Percentiles rank a stretch among this genome's conserved stretches.
phyloP scores from a whole-genome alignment of 2,329 filamentous ascomycete species.

The Pseudocercospora fuligena region DNA sequence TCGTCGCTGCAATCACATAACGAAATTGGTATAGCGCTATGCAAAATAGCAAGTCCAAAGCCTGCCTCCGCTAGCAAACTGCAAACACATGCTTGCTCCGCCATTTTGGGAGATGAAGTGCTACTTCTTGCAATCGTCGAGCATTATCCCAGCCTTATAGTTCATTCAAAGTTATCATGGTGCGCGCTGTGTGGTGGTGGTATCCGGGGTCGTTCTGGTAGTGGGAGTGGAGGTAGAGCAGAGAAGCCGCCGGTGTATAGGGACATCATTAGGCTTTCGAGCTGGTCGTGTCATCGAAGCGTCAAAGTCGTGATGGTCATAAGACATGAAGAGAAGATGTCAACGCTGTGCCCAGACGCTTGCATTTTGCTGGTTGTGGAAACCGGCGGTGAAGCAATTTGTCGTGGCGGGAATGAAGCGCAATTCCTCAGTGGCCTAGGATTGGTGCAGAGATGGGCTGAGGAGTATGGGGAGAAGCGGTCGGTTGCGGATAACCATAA shows the following conservation, averaged over 20 bases:
- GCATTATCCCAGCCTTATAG: constrained; percentile 21
- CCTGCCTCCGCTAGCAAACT: constrained; percentile 23
- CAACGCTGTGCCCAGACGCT: constrained; percentile 26
- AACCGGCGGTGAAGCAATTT: constrained; percentile 21
- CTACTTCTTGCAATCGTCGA: constrained; percentile 16
- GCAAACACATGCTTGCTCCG: constrained; percentile 24
- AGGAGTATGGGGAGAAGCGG: constrained; percentile 11
- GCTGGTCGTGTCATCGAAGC: constrained; percentile 32
- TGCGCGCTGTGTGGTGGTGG: constrained; percentile 18
- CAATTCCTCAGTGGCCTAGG: constrained; percentile 16
- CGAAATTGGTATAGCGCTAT: constrained; percentile 37
- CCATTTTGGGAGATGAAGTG: constrained; percentile 17
- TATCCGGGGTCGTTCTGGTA: constrained; percentile 14
- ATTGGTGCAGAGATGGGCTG: constrained; percentile 21
- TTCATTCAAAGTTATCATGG: constrained; percentile 16
- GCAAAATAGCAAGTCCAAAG: constrained; percentile 29
- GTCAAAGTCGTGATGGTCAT: constrained; percentile 36
- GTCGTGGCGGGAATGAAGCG: constrained; percentile 2
- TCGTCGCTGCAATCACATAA: constrained; percentile 27
- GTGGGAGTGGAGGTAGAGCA: constrained; percentile 11
- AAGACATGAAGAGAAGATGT: constrained; percentile 32
- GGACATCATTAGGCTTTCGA: constrained; percentile 33
- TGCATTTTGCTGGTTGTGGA: constrained; percentile 10
- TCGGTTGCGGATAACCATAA: constrained; percentile 14
- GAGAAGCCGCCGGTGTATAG: constrained; percentile 21